A percentile compares a stretch with the other conserved stretches of the same genome.
Evolutionary conservation across 1,284 basidiomycete genomes (phyloP).

Genomic region (Taiwanofungus camphoratus): DNA sequence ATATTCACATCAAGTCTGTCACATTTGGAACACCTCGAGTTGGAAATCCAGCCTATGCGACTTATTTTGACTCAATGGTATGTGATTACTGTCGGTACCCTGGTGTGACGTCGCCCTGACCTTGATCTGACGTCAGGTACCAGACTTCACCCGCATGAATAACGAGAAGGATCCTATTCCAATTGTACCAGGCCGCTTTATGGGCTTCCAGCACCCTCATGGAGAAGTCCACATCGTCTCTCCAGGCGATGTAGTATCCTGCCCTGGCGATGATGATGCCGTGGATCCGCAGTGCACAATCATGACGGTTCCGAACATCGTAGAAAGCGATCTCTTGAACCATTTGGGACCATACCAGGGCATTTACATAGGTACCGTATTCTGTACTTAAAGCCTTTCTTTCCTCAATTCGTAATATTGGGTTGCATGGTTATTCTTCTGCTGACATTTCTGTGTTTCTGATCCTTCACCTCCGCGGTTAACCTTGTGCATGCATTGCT

Average conservation of each 20-base stretch:
- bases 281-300: conserved; percentile 42
- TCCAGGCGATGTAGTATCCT: conserved; percentile 27
- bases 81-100: not conserved
- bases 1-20: conserved; percentile 30
- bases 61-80: conserved; percentile 28
- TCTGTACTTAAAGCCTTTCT: conserved; percentile 36
- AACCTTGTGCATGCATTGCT: too few species aligned
- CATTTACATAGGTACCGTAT: conserved; percentile 44
- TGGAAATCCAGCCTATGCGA: conserved; percentile 30
- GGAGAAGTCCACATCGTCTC: conserved; percentile 34
- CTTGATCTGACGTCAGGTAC: conserved; percentile 17
- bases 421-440: too few species aligned
- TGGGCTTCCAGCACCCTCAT: conserved; percentile 34
- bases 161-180: conserved; percentile 35
- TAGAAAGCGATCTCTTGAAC: conserved; percentile 37
- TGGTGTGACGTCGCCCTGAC: too few species aligned
- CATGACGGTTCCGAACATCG: conserved; percentile 38
- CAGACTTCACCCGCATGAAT: conserved; percentile 32
- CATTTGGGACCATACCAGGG: conserved; percentile 54
- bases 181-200: conserved; percentile 33
- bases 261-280: conserved; percentile 38
- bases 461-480: too few species aligned
- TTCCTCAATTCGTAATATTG: too few species aligned
- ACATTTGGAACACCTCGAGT: conserved; percentile 37
- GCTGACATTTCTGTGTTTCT: too few species aligned